Evolutionary conservation across 129 eudicot species (phyloP), one percentile per base, ranked within the genome.

Genomic region (Lactuca sativa): DNA sequence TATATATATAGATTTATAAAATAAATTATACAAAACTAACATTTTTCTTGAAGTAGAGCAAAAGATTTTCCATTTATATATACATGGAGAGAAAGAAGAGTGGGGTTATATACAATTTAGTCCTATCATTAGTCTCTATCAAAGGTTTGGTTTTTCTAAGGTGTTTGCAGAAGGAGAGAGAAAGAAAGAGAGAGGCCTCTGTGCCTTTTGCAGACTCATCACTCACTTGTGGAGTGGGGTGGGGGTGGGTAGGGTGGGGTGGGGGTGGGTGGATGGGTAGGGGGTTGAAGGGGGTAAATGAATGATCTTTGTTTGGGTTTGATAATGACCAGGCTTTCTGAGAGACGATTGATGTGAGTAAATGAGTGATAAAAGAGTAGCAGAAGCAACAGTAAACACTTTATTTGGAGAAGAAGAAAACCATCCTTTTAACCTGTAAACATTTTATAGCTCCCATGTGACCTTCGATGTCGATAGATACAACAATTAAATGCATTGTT

Each of bases 121-220:
- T 72, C 74, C 21, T 58, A 72, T 78, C 82, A 78, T 58, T 36
- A 65, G 82, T 78, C 82, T n/a, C 78, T 68, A 65, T 78, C 82
- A 71, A 32, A n/a, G 14, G 62, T 65, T 78, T 78, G 74, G 74
- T 72, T 66, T 78, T 78, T 65, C 64, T 78, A 78, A 59, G 55
- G 32, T 66, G 70, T 66, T 72, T 72, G 79, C 79, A 79, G 83
- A 53, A 67, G 74, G 78, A 59, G 75, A 78, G 74, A 72, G 78
- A 43, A 18, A 67, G 44, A 49, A 73, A 57, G 74, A 78, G 73
- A 72, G 78, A 44, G 43, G 61, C 32, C 44, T 12, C 34, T 47
- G 18, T 41, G 78, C 74, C 67, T 75, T 75, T 74, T 75, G 66
- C 73, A 74, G 79, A 44, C 60, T 66, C 73, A 74, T 57, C 67